A percentile compares a stretch with the other conserved stretches of the same genome.
Conservation (phyloP, 192 early-diverging fungal species). For the Phlyctochytrium planicorne region DNA sequence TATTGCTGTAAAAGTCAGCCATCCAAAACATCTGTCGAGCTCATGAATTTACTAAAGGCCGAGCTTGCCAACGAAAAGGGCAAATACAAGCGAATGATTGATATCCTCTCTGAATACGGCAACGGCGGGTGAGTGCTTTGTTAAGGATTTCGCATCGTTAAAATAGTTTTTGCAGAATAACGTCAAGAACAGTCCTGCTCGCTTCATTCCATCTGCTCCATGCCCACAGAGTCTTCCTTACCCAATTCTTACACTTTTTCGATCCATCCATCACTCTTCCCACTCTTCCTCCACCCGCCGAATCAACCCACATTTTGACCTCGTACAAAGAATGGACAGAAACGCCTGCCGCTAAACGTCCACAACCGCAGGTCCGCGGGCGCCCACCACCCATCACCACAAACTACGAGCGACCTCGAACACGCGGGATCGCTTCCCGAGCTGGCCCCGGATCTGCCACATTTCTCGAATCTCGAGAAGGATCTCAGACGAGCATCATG, state of each 20-base stretch:
- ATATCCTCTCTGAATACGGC: constrained; percentile 11
- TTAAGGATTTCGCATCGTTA: not conserved
- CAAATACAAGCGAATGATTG: constrained; percentile 11
- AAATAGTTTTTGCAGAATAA: no score
- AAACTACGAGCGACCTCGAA: no score
- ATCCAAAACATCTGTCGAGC: not conserved
- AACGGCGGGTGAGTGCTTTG: not conserved
- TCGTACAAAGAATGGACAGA: not conserved
- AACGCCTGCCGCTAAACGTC: not conserved
- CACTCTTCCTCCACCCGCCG: not conserved
- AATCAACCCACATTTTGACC: not conserved
- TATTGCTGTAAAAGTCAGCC: no score
- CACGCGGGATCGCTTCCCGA: no score
- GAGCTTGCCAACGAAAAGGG: constrained; percentile 12
- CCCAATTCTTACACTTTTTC: not conserved
- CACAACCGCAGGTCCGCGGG: not conserved
- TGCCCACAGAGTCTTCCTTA: no score
- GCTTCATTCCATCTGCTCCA: no score
- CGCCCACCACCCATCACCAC: not conserved
- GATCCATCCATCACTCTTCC: not conserved
- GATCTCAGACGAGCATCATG: no score
- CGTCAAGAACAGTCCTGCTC: no score
- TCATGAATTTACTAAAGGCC: constrained; percentile 11
- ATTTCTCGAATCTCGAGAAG: no score
- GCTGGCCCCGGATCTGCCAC: no score